Evolutionary conservation across 1,284 basidiomycete genomes (phyloP), one percentile per base, ranked within the genome.

Genomic region (Microbotryum scabiosae): DNA sequence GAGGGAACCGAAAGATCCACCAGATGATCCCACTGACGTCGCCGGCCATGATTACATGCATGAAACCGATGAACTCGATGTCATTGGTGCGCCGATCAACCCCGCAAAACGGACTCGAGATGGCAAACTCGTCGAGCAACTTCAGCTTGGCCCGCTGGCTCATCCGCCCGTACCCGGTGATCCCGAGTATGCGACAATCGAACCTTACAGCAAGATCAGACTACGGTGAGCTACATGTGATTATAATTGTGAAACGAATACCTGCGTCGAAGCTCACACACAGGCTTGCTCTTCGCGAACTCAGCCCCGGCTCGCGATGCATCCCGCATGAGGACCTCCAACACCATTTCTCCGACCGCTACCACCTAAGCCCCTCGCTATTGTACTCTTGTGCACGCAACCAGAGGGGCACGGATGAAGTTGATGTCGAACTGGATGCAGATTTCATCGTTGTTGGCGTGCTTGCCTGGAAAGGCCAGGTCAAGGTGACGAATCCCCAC

Each of bases 361-460:
- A 86, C 74, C 89, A 87, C 72, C 79, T 98, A 49, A 85, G 88
- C 0, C 90, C 92, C 0, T 90, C 90, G 0, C 82, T 81, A 30
- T 78, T 98, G 36, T 97, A 98, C 77, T 90, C 90, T 6, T 82
- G 85, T 52, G 81, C 90, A 50, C 84, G 87, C 14, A 81, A 88
- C 0, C 80, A 85, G 9, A 82, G 85, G 0, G 85, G 87, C 69
- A 26, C 45, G 9, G 46, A 45, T 21, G 85, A 85, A 18, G 93
- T 91, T 74, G 90, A 96, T 55, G 82, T 98, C 0, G 93, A 93
- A 3, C 84, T 97, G 5, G 82, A 84, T 6, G 88, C 88, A 2
- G 94, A 97, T 75, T 97, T 87, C 86, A 82, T 93, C 51, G 87
- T 88, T 9, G 87, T 94, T 56, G 90, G 87, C 2, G 89, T 92